These are phyloP conservation scores for Sungouiozyma ichnusensis DNA, from an alignment of 805 yeast genomes.

Conservation along the genomic window DNA sequence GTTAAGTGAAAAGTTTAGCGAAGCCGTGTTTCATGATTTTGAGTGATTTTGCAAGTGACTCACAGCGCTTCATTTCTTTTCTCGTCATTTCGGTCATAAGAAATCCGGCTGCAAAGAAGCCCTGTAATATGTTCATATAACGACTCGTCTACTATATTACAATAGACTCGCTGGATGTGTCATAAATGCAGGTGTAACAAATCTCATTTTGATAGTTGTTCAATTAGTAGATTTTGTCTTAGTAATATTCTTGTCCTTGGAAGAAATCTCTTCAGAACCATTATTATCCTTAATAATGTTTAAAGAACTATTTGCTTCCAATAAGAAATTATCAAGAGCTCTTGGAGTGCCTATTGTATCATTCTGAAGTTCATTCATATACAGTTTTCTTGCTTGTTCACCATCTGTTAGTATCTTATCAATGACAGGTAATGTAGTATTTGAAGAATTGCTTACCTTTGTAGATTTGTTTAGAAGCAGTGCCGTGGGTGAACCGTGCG, in stretches of 20 bases:
- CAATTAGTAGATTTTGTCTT: not conserved
- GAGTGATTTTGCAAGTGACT: constrained; percentile 1
- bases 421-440: not conserved
- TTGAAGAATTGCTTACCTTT: not conserved
- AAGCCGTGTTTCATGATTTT: not conserved
- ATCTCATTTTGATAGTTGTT: not conserved
- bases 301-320: not conserved
- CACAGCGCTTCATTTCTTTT: constrained; percentile 1
- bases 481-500: not conserved
- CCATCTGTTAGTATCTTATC: not conserved
- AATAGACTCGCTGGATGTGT: too few relatives aligned
- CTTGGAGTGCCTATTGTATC: constrained; percentile 17
- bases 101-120: not conserved
- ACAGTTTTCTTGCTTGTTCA: not conserved
- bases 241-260: not conserved
- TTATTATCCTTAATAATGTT: not conserved
- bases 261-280: not conserved
- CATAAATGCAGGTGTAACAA: not conserved
- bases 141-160: too few relatives aligned
- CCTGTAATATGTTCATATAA: not conserved
- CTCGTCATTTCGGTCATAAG: not conserved
- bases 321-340: constrained; percentile 17
- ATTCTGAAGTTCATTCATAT: not conserved
- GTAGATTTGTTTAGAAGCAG: not conserved
- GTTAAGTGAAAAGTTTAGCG: constrained; percentile 14